Evolutionary conservation across 345 rosid genomes (phyloP).

Genomic region (Heritiera littoralis): DNA sequence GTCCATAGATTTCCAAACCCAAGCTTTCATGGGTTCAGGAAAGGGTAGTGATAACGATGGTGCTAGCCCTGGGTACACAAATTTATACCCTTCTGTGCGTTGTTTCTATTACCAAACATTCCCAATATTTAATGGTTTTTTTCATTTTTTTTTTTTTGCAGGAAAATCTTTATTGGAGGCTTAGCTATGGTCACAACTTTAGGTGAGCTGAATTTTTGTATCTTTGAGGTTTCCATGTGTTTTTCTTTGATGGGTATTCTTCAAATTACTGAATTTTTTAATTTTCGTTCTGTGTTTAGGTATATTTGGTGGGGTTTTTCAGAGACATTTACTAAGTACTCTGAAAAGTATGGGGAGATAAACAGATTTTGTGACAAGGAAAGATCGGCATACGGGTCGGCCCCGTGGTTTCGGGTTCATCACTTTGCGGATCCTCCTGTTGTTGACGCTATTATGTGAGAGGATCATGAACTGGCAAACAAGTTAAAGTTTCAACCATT

Average conservation of each 20-base stretch:
- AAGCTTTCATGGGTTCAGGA: slow-evolving; percentile 18
- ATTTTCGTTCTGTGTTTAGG: not conserved
- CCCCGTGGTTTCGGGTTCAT: slow-evolving; percentile 94
- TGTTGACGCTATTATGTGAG: slow-evolving; percentile 85
- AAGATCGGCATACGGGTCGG: slow-evolving; percentile 75
- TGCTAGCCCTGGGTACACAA: slow-evolving; percentile 20
- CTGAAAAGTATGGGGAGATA: slow-evolving; percentile 82
- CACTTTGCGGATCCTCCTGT: slow-evolving; percentile 83
- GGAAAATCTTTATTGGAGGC: slow-evolving; percentile 90
- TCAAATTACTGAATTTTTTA: not conserved
- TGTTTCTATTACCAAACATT: not conserved
- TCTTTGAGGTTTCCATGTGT: not conserved
- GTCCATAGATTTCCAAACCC: not conserved
- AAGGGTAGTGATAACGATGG: slow-evolving; percentile 15
- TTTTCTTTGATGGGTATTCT: not conserved
- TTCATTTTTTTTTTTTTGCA: slow-evolving; percentile 23
- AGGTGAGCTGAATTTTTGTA: slow-evolving; percentile 36
- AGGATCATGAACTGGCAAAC: slow-evolving; percentile 75
- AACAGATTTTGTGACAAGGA: slow-evolving; percentile 83
- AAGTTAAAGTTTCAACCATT: slow-evolving; percentile 24
- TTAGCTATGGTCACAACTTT: slow-evolving; percentile 71
- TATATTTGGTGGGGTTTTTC: slow-evolving; percentile 15
- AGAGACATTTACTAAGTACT: slow-evolving; percentile 74
- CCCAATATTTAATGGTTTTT: not conserved
- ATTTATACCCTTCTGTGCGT: not conserved